These are phyloP conservation scores for Pittosporum tobira DNA, from an alignment of 129 eudicot genomes.

Conservation along the genomic window DNA sequence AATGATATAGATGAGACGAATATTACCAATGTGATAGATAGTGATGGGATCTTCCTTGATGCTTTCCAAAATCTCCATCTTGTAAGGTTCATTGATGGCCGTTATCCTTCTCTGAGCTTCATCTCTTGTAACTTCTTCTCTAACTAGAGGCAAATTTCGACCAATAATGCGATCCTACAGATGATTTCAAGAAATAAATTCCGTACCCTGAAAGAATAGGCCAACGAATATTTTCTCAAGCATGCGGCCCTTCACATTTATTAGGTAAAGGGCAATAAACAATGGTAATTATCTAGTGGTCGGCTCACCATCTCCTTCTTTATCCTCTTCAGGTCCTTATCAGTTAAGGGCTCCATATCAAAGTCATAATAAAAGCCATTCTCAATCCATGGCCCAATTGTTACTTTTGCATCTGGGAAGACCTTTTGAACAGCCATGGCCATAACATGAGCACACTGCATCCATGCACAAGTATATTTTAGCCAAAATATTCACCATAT, in stretches of 20 bases:
- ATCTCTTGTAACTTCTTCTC: constrained; percentile 94
- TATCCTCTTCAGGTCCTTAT: constrained; percentile 82
- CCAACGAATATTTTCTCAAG: constrained; percentile 26
- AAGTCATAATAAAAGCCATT: constrained; percentile 95
- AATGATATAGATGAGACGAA: not conserved
- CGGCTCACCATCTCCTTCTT: constrained; percentile 95
- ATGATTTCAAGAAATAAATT: constrained; percentile 24
- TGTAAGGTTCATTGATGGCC: constrained; percentile 88
- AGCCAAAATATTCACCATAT: not conserved
- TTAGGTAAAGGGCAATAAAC: not conserved
- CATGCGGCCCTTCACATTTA: constrained; percentile 6
- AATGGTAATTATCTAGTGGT: not conserved
- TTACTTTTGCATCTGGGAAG: constrained; percentile 91
- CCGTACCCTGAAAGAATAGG: constrained; percentile 36
- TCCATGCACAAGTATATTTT: constrained; percentile 11
- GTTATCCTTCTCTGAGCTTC: constrained; percentile 60
- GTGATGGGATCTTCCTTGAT: constrained; percentile 91
- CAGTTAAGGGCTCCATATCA: constrained; percentile 87
- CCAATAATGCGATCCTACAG: constrained; percentile 95
- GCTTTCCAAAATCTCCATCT: constrained; percentile 75
- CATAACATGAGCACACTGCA: constrained; percentile 99
- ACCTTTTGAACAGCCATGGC: constrained; percentile 99
- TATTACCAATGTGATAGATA: constrained; percentile 82
- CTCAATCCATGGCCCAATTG: constrained; percentile 99
- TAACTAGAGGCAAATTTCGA: constrained; percentile 67